Evolutionary conservation across 2,329 filamentous ascomycete species (phyloP).

Genomic region (Tolypocladium cylindrosporum): DNA sequence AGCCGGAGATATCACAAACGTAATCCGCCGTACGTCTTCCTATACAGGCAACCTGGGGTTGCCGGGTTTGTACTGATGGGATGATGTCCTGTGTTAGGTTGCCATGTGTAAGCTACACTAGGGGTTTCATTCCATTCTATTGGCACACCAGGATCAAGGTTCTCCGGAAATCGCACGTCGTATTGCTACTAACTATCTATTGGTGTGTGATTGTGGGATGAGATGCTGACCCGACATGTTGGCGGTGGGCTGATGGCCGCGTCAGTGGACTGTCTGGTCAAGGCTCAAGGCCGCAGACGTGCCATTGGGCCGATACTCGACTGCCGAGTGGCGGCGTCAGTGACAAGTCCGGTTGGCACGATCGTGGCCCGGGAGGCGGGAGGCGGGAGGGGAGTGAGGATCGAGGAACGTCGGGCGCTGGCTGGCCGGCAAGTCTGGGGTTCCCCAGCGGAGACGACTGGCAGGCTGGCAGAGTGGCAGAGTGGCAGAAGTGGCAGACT

Average conservation of each 20-base stretch:
- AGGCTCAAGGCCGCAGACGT: too few species aligned
- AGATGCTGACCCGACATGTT: not conserved
- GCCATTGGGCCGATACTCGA: not conserved
- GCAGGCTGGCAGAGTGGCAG: too few species aligned
- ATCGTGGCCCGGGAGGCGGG: not conserved
- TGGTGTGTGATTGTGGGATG: not conserved
- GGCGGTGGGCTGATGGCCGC: not conserved
- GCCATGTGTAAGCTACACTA: not conserved
- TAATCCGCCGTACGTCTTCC: not conserved
- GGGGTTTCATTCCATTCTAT: not conserved
- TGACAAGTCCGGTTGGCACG: not conserved
- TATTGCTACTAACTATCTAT: too few species aligned
- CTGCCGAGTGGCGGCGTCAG: not conserved
- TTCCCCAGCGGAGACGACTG: not conserved
- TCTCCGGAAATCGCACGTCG: not conserved
- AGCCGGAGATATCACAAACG: not conserved
- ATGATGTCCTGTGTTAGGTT: not conserved
- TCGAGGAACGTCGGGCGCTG: not conserved
- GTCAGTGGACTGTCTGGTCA: not conserved
- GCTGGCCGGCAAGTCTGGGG: not conserved
- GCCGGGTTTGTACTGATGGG: not conserved
- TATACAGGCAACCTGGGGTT: not conserved
- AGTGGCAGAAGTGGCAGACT: too few species aligned
- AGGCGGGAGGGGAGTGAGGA: not conserved
- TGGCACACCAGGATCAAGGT: not conserved